These are phyloP conservation scores for Fistulifera pelliculosa DNA, from an alignment of 108 stramenopile genomes.

Conservation along the genomic window DNA sequence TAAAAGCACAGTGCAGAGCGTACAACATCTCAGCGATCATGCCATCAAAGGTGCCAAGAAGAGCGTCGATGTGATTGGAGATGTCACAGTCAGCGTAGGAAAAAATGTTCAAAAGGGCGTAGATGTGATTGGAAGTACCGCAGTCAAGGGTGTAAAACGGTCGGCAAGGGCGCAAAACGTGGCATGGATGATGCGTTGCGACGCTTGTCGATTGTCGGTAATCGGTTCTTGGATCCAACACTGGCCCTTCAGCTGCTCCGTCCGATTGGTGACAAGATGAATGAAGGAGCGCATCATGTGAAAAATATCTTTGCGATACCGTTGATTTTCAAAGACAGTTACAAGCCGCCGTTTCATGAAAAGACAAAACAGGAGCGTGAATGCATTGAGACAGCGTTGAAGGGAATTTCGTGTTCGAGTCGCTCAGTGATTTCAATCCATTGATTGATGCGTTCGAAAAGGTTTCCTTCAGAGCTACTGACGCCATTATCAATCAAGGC, in stretches of 20 bases:
- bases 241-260: too few relatives aligned
- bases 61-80: too few relatives aligned
- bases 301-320: slow-evolving; percentile 43
- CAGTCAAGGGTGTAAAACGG: background rate
- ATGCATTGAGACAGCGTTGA: slow-evolving; percentile 55
- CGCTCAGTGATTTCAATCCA: slow-evolving; percentile 50
- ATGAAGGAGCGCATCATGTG: slow-evolving; percentile 17
- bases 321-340: slow-evolving; percentile 19
- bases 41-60: too few relatives aligned
- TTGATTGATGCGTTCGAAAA: slow-evolving; percentile 71
- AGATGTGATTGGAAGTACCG: background rate
- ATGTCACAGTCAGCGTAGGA: too few relatives aligned
- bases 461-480: slow-evolving; percentile 21
- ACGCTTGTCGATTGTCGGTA: too few relatives aligned
- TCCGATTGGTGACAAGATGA: too few relatives aligned
- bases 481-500: slow-evolving; percentile 65
- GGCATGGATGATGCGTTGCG: too few relatives aligned
- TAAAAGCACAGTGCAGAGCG: too few relatives aligned
- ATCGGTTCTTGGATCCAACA: too few relatives aligned
- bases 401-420: slow-evolving; percentile 61
- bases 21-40: too few relatives aligned
- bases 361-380: slow-evolving; percentile 48
- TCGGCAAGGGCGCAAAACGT: too few relatives aligned
- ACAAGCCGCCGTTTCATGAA: slow-evolving; percentile 31
- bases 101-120: too few relatives aligned